Percentiles rank a stretch among this genome's conserved stretches.
phyloP scores from a whole-genome alignment of 768 basidiomycete species.

The Boletus huronensis region DNA sequence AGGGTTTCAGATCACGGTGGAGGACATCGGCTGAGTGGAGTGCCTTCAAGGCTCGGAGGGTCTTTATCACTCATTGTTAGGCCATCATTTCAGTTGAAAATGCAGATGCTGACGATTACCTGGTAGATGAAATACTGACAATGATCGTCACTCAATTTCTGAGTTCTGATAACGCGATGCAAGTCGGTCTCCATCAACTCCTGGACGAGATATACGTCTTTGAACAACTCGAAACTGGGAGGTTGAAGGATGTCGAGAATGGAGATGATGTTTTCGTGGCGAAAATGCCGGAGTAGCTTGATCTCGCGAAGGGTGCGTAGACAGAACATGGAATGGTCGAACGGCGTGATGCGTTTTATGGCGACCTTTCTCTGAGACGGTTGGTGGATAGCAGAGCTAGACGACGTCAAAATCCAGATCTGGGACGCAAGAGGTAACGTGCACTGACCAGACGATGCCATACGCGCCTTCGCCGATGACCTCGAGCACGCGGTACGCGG shows the following conservation, averaged over 20 bases:
- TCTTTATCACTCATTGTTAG: slow-evolving; percentile 39
- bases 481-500: slow-evolving; percentile 69
- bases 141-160: slow-evolving; percentile 92
- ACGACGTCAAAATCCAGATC: slow-evolving; percentile 3
- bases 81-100: background rate
- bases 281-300: slow-evolving; percentile 87
- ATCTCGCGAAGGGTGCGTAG: slow-evolving; percentile 82
- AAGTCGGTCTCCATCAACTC: slow-evolving; percentile 92
- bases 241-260: slow-evolving; percentile 94
- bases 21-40: slow-evolving; percentile 94
- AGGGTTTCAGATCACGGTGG: slow-evolving; percentile 94
- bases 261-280: slow-evolving; percentile 87
- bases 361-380: slow-evolving; percentile 83
- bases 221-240: slow-evolving; percentile 69
- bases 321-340: slow-evolving; percentile 93
- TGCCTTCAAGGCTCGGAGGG: slow-evolving; percentile 89
- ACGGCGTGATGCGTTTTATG: slow-evolving; percentile 94
- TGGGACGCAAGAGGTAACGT: background rate
- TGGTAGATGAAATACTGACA: slow-evolving; percentile 98
- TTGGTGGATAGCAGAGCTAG: slow-evolving; percentile 70
- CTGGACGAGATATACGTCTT: slow-evolving; percentile 74
- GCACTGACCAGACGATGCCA: slow-evolving; percentile 71
- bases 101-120: slow-evolving; percentile 36
- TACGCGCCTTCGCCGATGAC: slow-evolving; percentile 95
- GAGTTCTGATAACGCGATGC: slow-evolving; percentile 94